Conservation (phyloP, 2,329 filamentous ascomycete species). For the Fusarium marasasianum region DNA sequence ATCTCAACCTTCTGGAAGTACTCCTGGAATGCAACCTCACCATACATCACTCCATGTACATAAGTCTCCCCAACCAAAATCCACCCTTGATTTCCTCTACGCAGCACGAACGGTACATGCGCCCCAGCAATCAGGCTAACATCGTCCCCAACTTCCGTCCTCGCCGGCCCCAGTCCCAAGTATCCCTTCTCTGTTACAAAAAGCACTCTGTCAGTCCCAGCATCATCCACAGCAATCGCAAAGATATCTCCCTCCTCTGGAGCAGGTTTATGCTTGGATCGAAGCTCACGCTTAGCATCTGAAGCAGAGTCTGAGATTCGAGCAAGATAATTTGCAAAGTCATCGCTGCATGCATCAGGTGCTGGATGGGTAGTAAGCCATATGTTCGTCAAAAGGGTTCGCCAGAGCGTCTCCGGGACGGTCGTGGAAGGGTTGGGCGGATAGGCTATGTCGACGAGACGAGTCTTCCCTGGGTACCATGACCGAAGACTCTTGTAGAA, state of each 20-base stretch:
- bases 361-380: conserved; percentile 12
- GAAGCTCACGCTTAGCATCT: neutral
- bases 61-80: conserved; percentile 1
- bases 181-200: neutral
- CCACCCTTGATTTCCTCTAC: fast-evolving
- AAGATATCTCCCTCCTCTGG: conserved; percentile 11
- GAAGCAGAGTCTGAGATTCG: neutral
- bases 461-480: neutral
- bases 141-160: neutral
- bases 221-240: conserved; percentile 2
- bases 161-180: neutral
- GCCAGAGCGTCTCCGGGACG: neutral
- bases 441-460: neutral
- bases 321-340: conserved; percentile 7
- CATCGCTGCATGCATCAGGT: neutral
- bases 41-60: neutral
- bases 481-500: neutral
- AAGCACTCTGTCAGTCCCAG: neutral
- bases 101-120: conserved; percentile 2
- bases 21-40: neutral
- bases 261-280: neutral
- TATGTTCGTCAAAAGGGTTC: neutral
- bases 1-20: neutral
- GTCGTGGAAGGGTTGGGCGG: neutral
- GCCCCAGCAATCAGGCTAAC: neutral